Percentiles rank a stretch among this genome's conserved stretches.
Conservation (phyloP, 352 stramenopile genomes). For the Phytophthora sp. region DNA sequence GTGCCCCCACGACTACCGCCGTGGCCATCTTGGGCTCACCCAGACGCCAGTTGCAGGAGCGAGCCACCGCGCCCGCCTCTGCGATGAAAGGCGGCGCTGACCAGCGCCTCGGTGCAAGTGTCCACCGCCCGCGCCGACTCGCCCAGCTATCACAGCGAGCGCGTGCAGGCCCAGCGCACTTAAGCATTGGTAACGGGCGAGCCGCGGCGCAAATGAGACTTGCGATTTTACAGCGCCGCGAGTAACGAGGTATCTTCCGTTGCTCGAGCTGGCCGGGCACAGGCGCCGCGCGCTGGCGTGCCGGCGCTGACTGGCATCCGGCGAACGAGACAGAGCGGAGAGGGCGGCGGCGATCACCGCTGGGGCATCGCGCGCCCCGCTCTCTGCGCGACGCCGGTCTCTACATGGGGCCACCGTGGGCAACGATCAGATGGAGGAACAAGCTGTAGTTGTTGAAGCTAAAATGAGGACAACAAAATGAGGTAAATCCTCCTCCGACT, state of each 20-base stretch:
- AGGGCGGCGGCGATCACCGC: too few species aligned
- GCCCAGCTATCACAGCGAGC: not conserved
- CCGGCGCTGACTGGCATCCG: conserved; percentile 18
- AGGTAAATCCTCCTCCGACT: too few species aligned
- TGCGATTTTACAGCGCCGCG: not conserved
- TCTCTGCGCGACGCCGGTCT: conserved; percentile 3
- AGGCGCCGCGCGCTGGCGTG: not conserved
- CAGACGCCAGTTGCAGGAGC: conserved; percentile 22
- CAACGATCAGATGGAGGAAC: conserved; percentile 25
- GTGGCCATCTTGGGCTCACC: conserved; percentile 17
- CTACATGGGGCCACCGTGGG: too few species aligned
- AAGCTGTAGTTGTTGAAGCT: too few species aligned
- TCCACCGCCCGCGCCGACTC: not conserved
- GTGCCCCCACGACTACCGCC: too few species aligned
- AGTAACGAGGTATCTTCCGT: conserved; percentile 11
- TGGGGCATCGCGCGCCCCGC: too few species aligned
- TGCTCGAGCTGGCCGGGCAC: too few species aligned
- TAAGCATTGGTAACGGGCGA: conserved; percentile 18
- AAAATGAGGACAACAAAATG: too few species aligned
- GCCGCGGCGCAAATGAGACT: not conserved
- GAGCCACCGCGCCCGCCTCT: conserved; percentile 4
- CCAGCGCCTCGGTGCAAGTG: conserved; percentile 6
- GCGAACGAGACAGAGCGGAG: too few species aligned
- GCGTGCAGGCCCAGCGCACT: not conserved
- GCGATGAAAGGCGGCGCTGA: conserved; percentile 1